Conservation (phyloP, 164 flowering plant genomes). For the Tinospora cordifolia region DNA sequence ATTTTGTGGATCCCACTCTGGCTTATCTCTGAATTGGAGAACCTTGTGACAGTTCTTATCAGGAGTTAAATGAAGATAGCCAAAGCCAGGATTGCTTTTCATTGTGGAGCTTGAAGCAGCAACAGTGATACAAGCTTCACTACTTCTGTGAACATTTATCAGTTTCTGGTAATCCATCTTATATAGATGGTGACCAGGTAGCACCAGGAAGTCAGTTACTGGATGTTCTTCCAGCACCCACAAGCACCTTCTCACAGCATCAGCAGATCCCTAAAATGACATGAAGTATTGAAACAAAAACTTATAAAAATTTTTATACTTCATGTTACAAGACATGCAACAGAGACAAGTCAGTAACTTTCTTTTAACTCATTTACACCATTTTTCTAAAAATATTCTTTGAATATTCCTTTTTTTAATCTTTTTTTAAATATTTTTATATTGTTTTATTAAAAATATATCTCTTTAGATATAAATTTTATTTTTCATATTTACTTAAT, state of each 20-base stretch:
- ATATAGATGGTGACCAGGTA: conserved; percentile 91
- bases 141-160: conserved; percentile 44
- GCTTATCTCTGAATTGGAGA: conserved; percentile 25
- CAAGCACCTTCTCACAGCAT: conserved; percentile 76
- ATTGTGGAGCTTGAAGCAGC: conserved; percentile 25
- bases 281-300: too few relatives aligned
- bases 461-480: too few relatives aligned
- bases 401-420: too few relatives aligned
- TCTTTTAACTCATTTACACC: too few relatives aligned
- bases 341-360: too few relatives aligned
- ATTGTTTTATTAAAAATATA: too few relatives aligned
- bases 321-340: too few relatives aligned
- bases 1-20: conserved; percentile 14
- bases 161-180: conserved; percentile 72
- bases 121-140: conserved; percentile 56
- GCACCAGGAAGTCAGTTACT: conserved; percentile 51
- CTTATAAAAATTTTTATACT: too few relatives aligned
- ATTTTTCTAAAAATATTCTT: too few relatives aligned
- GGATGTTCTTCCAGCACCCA: conserved; percentile 71
- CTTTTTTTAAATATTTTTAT: too few relatives aligned
- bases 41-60: conserved; percentile 25
- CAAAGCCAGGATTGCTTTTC: conserved; percentile 39
- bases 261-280: conserved; percentile 58
- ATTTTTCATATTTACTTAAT: too few relatives aligned
- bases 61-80: conserved; percentile 36